Base-by-base conservation (phyloP, 2,329 filamentous ascomycete genomes). In the Exutisphaerella laricina region DNA sequence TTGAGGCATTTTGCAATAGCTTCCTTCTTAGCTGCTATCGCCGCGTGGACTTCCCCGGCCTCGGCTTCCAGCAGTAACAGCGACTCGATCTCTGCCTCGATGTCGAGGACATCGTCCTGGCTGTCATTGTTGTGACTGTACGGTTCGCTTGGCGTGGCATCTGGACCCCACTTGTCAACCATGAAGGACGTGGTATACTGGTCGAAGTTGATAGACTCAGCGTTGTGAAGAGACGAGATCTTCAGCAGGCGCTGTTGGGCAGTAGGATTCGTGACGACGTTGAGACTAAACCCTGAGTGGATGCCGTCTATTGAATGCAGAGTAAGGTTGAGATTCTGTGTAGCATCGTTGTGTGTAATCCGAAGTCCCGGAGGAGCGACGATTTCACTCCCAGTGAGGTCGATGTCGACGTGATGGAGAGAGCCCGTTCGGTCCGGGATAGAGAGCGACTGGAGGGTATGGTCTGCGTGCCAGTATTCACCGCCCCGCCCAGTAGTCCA, bases 51-150 rank as follows among this genome's bases (percentile, higher is more conserved):
- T 23, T 46, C 42, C 21, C 53, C 44, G 13, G 59, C 60, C 34
- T 61, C 48, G 4, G 45, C 45, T 39, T 61, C 57, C 8, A 63
- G 45, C 13, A 58, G 41, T 12, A 57, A 57, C 1, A 72, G 60
- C 23, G 67, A 63, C 22, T 64, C 64, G 31, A 72, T 60, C 40
- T 71, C 60, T 33, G 64, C 60, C 43, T 67, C 64, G 23, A 58
- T 49, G 26, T 61, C 46, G 26, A 50, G 45, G 31, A 44, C 48
- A 9, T 41, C 48, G 17, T 53, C 41, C 31, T 48, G 50, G 25
- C 47, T 13, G 32, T 55, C 46, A 17, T 39, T 38, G 36, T 30
- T 43, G 26, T 46, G 39, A 10, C 18, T 35, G 10, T 31, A 38
- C 8, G 41, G 32, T 10, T 47, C 49, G 22, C 46, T 42, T 7